These are phyloP conservation scores for Neofusicoccum ribis DNA, from an alignment of 2,329 filamentous ascomycete genomes.

Conservation along the genomic window DNA sequence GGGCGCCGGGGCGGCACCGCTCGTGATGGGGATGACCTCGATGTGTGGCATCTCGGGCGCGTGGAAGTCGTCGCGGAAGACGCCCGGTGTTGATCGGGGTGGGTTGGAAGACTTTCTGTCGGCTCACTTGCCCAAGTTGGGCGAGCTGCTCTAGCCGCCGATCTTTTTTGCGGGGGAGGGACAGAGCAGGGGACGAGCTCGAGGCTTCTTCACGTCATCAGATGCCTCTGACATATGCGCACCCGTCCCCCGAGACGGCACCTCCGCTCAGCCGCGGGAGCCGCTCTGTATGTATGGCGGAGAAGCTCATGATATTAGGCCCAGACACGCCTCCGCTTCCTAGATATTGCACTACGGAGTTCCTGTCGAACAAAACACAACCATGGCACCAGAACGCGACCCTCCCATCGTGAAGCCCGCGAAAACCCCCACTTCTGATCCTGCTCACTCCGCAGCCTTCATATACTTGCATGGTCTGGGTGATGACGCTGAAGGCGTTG, in stretches of 20 bases:
- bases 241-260: background rate
- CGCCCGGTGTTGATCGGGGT: background rate
- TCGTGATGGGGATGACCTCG: conserved; percentile 71
- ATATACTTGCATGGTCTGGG: conserved; percentile 51
- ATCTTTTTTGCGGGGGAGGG: background rate
- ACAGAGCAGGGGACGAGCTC: background rate
- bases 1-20: conserved; percentile 67
- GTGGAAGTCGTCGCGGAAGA: background rate
- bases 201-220: background rate
- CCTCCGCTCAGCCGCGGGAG: background rate
- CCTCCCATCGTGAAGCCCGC: conserved; percentile 42
- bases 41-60: conserved; percentile 63
- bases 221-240: background rate
- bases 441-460: conserved; percentile 44
- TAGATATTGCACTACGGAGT: too few species aligned
- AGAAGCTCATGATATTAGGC: too few species aligned
- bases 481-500: conserved; percentile 47
- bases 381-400: conserved; percentile 19
- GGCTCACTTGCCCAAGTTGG: background rate
- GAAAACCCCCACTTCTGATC: conserved; percentile 33
- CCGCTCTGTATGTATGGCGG: background rate
- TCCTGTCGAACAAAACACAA: background rate
- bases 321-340: too few species aligned
- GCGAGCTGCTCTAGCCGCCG: background rate
- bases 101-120: conserved; percentile 4